phyloP scores from a whole-genome alignment of 2,329 filamentous ascomycete genomes.

The Drechslerella stenobrocha region DNA sequence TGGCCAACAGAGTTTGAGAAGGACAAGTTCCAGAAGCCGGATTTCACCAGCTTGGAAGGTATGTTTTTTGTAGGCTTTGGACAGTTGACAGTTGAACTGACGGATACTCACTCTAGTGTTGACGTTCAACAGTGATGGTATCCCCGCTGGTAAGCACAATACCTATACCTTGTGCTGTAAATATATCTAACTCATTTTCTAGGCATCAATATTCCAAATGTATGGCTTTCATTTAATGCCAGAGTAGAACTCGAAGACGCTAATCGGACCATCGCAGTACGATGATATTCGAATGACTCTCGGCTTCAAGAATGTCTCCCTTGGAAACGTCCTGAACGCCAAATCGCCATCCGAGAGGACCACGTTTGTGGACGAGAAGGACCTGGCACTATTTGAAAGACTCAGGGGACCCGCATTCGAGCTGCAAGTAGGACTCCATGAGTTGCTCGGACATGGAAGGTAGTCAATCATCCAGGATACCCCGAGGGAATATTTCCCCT shows the following conservation, averaged over 20 bases:
- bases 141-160: constrained; percentile 63
- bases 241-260: neutral
- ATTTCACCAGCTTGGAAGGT: constrained; percentile 94
- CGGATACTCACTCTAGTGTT: too few species aligned
- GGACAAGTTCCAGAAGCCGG: constrained; percentile 89
- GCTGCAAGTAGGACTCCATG: constrained; percentile 75
- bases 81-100: too few species aligned
- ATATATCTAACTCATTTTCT: constrained; percentile 56
- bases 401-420: constrained; percentile 88
- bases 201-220: constrained; percentile 61
- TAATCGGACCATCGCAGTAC: constrained; percentile 58
- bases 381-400: constrained; percentile 76
- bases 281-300: constrained; percentile 78
- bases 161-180: constrained; percentile 62
- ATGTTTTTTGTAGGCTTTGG: neutral
- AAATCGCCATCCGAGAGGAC: constrained; percentile 91
- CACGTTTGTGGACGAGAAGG: constrained; percentile 79
- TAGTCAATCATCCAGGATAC: neutral
- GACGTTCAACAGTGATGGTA: constrained; percentile 57
- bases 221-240: constrained; percentile 50
- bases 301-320: constrained; percentile 89
- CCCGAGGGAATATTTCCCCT: too few species aligned
- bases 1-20: constrained; percentile 92
- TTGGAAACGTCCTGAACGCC: constrained; percentile 89
- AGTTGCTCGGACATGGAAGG: constrained; percentile 65